Percentiles rank a stretch among this genome's conserved stretches.
phyloP scores from a whole-genome alignment of 306 rosid genomes.

The Fragaria iinumae region DNA sequence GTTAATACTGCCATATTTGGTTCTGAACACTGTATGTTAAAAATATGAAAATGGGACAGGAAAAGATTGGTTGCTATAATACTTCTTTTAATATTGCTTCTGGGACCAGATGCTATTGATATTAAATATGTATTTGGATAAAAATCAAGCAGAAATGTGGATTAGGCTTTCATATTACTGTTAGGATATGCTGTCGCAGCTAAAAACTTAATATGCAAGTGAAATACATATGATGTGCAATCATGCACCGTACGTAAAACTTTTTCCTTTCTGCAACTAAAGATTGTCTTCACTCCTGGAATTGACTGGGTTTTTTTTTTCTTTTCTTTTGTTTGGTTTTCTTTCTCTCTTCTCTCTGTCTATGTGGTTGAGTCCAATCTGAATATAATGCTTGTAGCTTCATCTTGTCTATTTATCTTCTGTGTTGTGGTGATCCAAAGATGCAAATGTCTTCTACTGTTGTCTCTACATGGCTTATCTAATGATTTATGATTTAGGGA shows the following conservation, averaged over 20 bases:
- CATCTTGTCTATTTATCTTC: not conserved
- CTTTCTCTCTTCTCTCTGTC: not conserved
- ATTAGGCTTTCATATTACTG: not conserved
- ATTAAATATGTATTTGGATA: not conserved
- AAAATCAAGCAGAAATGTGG: not conserved
- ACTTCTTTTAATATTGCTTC: not conserved
- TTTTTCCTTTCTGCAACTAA: not conserved
- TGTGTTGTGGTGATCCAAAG: not conserved
- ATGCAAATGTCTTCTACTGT: not conserved
- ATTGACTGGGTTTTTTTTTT: not conserved
- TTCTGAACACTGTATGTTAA: not conserved
- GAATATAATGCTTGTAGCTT: not conserved
- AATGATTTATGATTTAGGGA: constrained; percentile 26
- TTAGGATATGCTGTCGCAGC: no score
- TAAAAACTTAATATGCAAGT: no score
- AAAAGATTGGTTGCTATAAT: not conserved
- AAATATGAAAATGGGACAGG: not conserved
- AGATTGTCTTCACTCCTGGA: not conserved
- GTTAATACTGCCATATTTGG: no score
- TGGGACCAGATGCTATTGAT: not conserved
- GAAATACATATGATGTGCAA: no score
- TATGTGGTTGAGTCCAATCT: not conserved
- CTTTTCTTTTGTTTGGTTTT: no score
- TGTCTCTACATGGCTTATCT: constrained; percentile 9
- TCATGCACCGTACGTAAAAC: no score